A percentile compares a stretch with the other conserved stretches of the same genome.
phyloP scores from a whole-genome alignment of 208 protist species.

The Acanthamoeba healyi region DNA sequence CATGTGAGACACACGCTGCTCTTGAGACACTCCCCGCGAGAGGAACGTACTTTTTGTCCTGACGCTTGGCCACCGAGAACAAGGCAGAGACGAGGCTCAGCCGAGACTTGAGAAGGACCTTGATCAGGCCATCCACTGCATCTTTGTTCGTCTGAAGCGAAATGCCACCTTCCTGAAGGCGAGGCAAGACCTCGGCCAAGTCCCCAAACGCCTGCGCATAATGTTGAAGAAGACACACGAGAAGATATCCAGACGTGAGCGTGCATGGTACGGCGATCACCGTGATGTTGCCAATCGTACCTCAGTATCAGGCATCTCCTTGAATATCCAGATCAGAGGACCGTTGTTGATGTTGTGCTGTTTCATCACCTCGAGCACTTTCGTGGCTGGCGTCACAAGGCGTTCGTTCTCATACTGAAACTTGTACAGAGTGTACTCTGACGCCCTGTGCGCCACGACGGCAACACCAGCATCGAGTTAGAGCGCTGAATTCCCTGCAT shows the following conservation, averaged over 20 bases:
- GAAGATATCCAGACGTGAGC: neutral
- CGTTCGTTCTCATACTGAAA: conserved; percentile 73
- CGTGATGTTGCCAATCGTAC: neutral
- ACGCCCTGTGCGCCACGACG: neutral
- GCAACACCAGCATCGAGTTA: neutral
- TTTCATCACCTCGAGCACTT: conserved; percentile 71
- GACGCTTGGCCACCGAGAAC: conserved; percentile 2
- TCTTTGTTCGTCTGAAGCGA: neutral
- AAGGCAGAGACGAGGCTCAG: conserved; percentile 63
- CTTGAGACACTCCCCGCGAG: neutral
- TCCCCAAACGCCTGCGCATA: conserved; percentile 57
- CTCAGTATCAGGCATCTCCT: conserved; percentile 71
- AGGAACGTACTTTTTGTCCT: conserved; percentile 60
- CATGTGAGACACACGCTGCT: neutral
- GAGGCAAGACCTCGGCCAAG: conserved; percentile 34
- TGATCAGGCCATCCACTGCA: conserved; percentile 8
- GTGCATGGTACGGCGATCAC: neutral
- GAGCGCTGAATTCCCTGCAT: too few species aligned
- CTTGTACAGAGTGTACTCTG: conserved; percentile 65
- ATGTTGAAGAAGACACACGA: neutral
- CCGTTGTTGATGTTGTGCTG: conserved; percentile 21
- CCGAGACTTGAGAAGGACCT: conserved; percentile 44
- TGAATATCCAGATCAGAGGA: conserved; percentile 66
- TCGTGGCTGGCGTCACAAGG: conserved; percentile 27
- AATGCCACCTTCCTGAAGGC: neutral